phyloP scores from a whole-genome alignment of 2,329 filamentous ascomycete genomes.

The Thielaviopsis populi region DNA sequence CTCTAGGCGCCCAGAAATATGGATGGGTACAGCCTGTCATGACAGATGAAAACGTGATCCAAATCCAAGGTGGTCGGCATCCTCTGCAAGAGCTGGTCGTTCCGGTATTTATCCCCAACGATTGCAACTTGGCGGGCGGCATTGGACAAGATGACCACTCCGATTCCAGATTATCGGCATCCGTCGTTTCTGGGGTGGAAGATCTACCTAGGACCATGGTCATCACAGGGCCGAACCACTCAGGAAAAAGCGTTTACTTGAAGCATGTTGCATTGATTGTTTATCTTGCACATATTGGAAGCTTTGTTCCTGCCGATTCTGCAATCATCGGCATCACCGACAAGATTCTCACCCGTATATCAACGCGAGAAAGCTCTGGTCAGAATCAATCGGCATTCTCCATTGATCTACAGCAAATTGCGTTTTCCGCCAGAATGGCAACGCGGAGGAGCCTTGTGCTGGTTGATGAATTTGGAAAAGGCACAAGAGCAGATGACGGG shows the following conservation, averaged over 20 bases:
- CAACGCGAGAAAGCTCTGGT: constrained; percentile 51
- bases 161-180: neutral
- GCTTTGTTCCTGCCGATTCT: constrained; percentile 68
- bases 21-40: constrained; percentile 56
- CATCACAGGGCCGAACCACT: constrained; percentile 88
- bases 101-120: constrained; percentile 67
- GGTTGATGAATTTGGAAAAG: constrained; percentile 81
- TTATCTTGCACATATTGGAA: constrained; percentile 83
- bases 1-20: constrained; percentile 60
- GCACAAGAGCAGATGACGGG: constrained; percentile 43
- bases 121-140: constrained; percentile 55
- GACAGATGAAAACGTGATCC: constrained; percentile 52
- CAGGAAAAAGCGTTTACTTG: constrained; percentile 89
- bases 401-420: constrained; percentile 77
- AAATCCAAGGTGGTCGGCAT: constrained; percentile 68
- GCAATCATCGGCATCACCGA: constrained; percentile 79
- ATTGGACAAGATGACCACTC: constrained; percentile 20
- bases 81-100: constrained; percentile 75
- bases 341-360: constrained; percentile 76
- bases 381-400: constrained; percentile 47
- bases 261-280: constrained; percentile 86
- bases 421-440: constrained; percentile 57
- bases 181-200: neutral
- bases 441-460: constrained; percentile 67
- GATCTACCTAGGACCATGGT: constrained; percentile 43